Evolutionary conservation across 1,139 yeast species (phyloP), one percentile per base, ranked within the genome.

Genomic region (Geotrichum citri-aurantii): DNA sequence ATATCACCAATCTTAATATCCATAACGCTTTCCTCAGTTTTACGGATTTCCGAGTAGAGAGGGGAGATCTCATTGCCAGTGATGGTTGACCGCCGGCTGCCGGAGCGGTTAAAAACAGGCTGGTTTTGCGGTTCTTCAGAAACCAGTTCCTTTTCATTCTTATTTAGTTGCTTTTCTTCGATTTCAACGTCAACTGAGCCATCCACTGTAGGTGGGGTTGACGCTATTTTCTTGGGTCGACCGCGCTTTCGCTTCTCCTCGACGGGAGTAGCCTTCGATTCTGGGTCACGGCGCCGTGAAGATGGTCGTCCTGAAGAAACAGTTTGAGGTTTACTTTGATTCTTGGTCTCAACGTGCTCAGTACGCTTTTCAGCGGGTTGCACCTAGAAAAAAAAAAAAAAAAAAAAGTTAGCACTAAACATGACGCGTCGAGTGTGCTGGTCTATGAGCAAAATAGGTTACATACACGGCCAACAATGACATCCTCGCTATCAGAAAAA

Each of bases 1-100:
- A 52, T 17, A 7, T 52, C 55, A 7, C 44, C 55, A 26, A 52
- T n/a, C 23, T 44, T 44, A 12, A 50, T 21, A 12, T 50, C 48
- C 23, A 33, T 21, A 23, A 50, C 42, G 21, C 26, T 46, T 14
- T 37, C 53, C n/a, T 50, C 47, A 12, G 47, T 50, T 24, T 50
- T 33, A n/a, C 47, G 53, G 8, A 50, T 27, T 10, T 50, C 46
- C 3, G 27, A 33, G 23, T 50, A 40, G 12, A 50, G 33, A 12
- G 31, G 19, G 26, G 47, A 17, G 14, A 37, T 40, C 8, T 23
- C 47, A 26, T 40, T 40, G 8, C 47, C 46, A 7, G 53, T 19
- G 10, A 40, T 50, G 8, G 24, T 33, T 4, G 53, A 37, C 29
- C 46, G 48, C 37, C 46, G 53, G 42, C 47, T 48, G 42, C 42